Evolutionary conservation across 352 stramenopile genomes (phyloP).

Genomic region (Aphanomyces astaci): DNA sequence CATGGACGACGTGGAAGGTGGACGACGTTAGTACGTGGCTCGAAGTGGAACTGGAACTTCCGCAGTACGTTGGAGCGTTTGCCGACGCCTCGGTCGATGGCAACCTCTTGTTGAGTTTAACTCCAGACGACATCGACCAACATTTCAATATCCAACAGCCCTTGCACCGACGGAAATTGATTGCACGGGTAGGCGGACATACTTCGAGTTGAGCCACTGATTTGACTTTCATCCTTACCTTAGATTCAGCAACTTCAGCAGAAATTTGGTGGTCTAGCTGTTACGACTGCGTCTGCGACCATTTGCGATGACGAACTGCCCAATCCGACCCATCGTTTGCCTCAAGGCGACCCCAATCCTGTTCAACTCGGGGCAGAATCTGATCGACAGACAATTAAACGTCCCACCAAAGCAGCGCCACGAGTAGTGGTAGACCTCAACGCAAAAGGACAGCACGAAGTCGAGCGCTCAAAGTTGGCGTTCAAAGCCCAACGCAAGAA

Average conservation of each 20-base stretch:
- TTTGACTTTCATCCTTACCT: background rate
- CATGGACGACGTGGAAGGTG: conserved; percentile 42
- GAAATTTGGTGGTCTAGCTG: background rate
- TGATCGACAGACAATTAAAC: background rate
- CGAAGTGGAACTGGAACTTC: conserved; percentile 38
- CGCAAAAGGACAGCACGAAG: conserved; percentile 3
- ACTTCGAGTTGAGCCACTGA: background rate
- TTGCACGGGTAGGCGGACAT: conserved; percentile 30
- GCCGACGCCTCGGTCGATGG: conserved; percentile 38
- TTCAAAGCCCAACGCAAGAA: conserved; percentile 10
- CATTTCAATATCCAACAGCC: conserved; percentile 32
- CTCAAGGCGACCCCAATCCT: no score
- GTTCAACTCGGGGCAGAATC: background rate
- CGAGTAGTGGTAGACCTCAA: background rate
- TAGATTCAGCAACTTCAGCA: conserved; percentile 17
- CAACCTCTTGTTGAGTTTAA: conserved; percentile 38
- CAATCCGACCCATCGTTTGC: no score
- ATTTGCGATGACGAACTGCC: background rate
- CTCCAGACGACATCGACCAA: conserved; percentile 31
- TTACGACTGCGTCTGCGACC: background rate
- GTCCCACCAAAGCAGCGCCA: background rate
- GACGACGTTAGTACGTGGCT: conserved; percentile 44
- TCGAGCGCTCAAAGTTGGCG: conserved; percentile 16
- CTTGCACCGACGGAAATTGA: conserved; percentile 41
- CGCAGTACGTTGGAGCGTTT: conserved; percentile 33